A percentile compares a stretch with the other conserved stretches of the same genome.
These are phyloP conservation scores for Phycomyces nitens DNA, from an alignment of 192 early-diverging fungal genomes.

Conservation along the genomic window DNA sequence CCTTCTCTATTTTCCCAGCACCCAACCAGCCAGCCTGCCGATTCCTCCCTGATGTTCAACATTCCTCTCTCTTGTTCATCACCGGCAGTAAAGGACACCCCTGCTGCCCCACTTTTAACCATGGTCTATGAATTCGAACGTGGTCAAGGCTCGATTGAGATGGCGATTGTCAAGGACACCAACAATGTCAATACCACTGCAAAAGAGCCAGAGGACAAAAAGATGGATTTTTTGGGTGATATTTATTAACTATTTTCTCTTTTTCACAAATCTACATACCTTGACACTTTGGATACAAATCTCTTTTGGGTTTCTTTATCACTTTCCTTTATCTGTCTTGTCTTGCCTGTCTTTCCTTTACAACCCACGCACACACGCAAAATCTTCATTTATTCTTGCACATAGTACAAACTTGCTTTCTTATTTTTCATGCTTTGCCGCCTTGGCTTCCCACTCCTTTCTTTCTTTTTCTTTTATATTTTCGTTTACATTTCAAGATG, in stretches of 20 bases:
- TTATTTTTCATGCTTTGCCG: too few species aligned
- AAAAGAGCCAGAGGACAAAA: not conserved
- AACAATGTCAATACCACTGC: not conserved
- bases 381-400: too few species aligned
- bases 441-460: not conserved
- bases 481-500: not conserved
- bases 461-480: not conserved
- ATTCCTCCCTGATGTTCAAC: not conserved
- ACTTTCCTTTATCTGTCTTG: too few species aligned
- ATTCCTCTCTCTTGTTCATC: not conserved
- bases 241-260: not conserved
- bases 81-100: too few species aligned
- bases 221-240: not conserved
- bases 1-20: not conserved
- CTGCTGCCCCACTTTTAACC: conserved; percentile 27
- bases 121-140: conserved; percentile 54
- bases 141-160: conserved; percentile 48
- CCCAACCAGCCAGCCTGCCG: not conserved
- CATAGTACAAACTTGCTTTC: too few species aligned
- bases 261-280: not conserved
- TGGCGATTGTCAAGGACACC: conserved; percentile 37
- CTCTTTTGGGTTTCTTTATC: too few species aligned
- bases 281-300: too few species aligned
- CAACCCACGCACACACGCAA: too few species aligned
- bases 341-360: too few species aligned